Conservation (phyloP, 768 basidiomycete species). For the Naganishia friedmannii region DNA sequence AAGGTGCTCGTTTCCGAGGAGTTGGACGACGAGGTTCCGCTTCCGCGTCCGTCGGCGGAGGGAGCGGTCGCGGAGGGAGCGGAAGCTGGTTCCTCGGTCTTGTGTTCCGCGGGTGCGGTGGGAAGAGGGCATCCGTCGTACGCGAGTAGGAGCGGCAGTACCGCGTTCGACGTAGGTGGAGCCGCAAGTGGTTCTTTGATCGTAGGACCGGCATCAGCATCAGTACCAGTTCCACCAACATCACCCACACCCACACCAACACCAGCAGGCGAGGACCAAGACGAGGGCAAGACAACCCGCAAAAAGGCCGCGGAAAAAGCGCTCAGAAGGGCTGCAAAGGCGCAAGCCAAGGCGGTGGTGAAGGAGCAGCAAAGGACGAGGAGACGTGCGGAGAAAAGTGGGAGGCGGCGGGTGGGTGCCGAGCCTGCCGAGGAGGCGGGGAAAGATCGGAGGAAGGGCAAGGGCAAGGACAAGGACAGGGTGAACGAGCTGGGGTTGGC, state of each 20-base stretch:
- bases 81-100: conserved; percentile 4
- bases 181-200: background rate
- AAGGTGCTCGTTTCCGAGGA: conserved; percentile 54
- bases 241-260: too few relatives aligned
- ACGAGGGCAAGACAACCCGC: too few relatives aligned
- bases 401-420: too few relatives aligned
- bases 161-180: background rate
- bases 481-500: conserved; percentile 21
- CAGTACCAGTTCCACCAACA: too few relatives aligned
- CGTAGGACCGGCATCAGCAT: conserved; percentile 28
- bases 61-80: too few relatives aligned
- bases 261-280: too few relatives aligned
- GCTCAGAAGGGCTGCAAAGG: conserved; percentile 23
- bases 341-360: conserved; percentile 56
- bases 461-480: conserved; percentile 34
- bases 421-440: background rate
- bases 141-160: background rate
- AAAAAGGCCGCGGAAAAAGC: conserved; percentile 33
- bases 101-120: background rate
- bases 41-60: background rate
- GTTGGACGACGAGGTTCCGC: conserved; percentile 6
- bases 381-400: background rate
- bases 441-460: conserved; percentile 8
- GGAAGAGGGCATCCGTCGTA: background rate
- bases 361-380: conserved; percentile 57